Base-by-base conservation (phyloP, 257 asterid species). In the Avicennia marina region DNA sequence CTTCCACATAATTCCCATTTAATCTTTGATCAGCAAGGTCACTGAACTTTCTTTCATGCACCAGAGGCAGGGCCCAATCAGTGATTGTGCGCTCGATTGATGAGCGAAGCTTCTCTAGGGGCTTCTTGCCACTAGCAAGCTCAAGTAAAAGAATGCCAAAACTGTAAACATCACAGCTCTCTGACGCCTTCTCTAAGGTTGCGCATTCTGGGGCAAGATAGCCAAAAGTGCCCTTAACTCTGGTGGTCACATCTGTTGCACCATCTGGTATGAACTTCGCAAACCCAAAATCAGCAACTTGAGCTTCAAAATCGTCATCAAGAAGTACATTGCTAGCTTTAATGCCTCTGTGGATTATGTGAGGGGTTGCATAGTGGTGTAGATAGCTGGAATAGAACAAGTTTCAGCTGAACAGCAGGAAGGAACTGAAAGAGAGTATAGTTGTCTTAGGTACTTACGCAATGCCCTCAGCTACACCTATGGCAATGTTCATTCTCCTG, bases 181-280 rank as follows among this genome's bases (percentile, higher is more conserved):
- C 95, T 2, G 95, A 77, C 43, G 98, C 98, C 64, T 87, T 82
- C n/a, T 94, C 96, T 16, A 82, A 56, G 95, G 82, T 90, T 2
- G 96, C 95, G 32, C 87, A 82, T 70, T 90, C 96, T 3, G 96
- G 95, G 32, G 96, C 98, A 13, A 87, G 90, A 59, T 90, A 87
- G 66, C 98, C 98, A 2, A 89, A 95, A 36, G 96, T 84, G 25
- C 97, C 97, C 75, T 87, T 87, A 1, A 82, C 90, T 40, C 80
- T 50, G 2, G 95, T 90, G 58, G 98, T 87, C 20, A 84, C 97
- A 34, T 86, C 95, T 9, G 97, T 86, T 2, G 94, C 94, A 2
- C 94, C 98, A 19, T 90, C 98, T 0, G 98, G 98, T 33, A 90
- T 78, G 57, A 90, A 78, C 69, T 81, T 84, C 0, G 96, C 91